Evolutionary conservation across 2,329 filamentous ascomycete species (phyloP).

Genomic region (Pseudocercospora musae): DNA sequence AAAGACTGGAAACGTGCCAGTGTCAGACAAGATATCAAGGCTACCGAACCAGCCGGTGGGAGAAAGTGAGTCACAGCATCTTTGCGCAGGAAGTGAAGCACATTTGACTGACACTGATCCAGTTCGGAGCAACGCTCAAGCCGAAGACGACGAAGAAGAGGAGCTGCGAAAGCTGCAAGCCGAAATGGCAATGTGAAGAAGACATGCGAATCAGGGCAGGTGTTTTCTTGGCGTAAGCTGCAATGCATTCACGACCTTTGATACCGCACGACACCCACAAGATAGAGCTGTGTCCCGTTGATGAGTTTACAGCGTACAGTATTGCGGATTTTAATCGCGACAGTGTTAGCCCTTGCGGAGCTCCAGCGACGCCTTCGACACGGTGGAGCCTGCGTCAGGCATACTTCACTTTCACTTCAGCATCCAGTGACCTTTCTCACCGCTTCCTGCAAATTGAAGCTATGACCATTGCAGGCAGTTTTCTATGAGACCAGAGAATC

Average conservation of each 20-base stretch:
- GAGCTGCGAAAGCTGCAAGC: constrained; percentile 90
- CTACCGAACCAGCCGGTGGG: constrained; percentile 71
- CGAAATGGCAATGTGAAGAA: constrained; percentile 85
- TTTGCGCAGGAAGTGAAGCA: constrained; percentile 39
- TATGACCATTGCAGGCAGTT: not conserved
- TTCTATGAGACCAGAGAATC: no score
- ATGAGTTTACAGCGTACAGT: not conserved
- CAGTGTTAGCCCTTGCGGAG: not conserved
- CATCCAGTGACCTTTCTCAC: not conserved
- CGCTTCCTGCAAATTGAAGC: not conserved
- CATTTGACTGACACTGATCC: constrained; percentile 10
- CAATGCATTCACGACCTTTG: constrained; percentile 8
- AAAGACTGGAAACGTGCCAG: constrained; percentile 78
- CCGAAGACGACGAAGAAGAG: constrained; percentile 87
- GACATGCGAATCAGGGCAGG: not conserved
- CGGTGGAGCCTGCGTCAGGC: not conserved
- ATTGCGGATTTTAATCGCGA: not conserved
- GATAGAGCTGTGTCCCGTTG: constrained; percentile 4
- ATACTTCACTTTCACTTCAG: not conserved
- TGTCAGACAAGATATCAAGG: constrained; percentile 71
- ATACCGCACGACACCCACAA: constrained; percentile 2
- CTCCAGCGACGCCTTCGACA: not conserved
- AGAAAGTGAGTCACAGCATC: constrained; percentile 62
- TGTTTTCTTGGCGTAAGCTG: constrained; percentile 15
- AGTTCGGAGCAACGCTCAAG: constrained; percentile 45